Conservation (phyloP, 257 asterid genomes). For the Nicotiana obtusifolia region DNA sequence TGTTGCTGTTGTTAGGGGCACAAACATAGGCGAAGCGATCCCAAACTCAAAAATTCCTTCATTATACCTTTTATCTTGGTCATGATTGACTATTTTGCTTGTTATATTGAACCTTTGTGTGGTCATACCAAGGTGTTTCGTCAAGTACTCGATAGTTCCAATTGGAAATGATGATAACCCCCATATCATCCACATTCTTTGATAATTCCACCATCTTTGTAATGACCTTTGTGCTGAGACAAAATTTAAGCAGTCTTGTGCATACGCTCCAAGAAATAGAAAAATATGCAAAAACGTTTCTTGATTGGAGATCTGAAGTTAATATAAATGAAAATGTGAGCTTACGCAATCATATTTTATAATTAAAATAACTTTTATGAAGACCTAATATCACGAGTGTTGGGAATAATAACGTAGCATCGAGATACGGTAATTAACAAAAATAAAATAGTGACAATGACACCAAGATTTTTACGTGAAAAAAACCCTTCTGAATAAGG, state of each 20-base stretch:
- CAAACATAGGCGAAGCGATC: constrained; percentile 49
- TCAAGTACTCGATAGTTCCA: constrained; percentile 44
- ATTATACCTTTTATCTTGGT: constrained; percentile 42
- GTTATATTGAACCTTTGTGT: constrained; percentile 53
- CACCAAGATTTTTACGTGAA: too few relatives aligned
- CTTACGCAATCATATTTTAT: not conserved
- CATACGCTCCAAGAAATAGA: constrained; percentile 55
- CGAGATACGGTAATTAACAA: too few relatives aligned
- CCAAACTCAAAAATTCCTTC: constrained; percentile 61
- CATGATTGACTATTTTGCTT: constrained; percentile 51
- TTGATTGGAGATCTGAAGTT: constrained; percentile 44
- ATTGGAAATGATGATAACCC: constrained; percentile 44
- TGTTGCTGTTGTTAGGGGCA: not conserved
- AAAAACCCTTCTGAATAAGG: too few relatives aligned
- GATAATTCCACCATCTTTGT: constrained; percentile 75
- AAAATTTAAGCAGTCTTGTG: constrained; percentile 42
- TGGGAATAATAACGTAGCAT: too few relatives aligned
- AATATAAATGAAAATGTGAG: not conserved
- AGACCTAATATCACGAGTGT: not conserved
- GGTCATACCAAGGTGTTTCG: constrained; percentile 43
- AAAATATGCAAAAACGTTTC: constrained; percentile 46
- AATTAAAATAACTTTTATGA: not conserved
- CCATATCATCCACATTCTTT: constrained; percentile 72
- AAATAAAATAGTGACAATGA: too few relatives aligned
- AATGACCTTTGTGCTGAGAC: constrained; percentile 27